These are phyloP conservation scores for Mollisiaceae sp. DNA, from an alignment of 2,329 filamentous ascomycete species.

Conservation along the genomic window DNA sequence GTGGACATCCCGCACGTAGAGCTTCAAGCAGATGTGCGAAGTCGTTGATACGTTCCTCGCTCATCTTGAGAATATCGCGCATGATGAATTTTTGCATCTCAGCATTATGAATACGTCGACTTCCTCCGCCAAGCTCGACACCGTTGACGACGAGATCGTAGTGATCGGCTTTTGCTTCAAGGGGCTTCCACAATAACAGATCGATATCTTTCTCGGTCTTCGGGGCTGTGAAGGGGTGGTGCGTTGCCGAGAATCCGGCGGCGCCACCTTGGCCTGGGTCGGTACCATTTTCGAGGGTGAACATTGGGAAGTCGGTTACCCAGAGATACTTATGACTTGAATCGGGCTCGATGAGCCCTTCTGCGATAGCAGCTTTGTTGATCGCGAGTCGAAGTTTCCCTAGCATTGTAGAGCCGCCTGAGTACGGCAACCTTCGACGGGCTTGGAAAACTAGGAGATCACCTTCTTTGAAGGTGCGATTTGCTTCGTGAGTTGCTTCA, in stretches of 20 bases:
- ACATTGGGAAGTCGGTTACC: constrained; percentile 91
- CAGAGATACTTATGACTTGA: constrained; percentile 72
- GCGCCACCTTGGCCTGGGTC: constrained; percentile 72
- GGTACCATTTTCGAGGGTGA: constrained; percentile 70
- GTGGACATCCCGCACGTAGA: constrained; percentile 84
- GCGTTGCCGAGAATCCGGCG: constrained; percentile 83
- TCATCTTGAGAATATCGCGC: constrained; percentile 73
- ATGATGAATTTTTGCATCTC: constrained; percentile 85
- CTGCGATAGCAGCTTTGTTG: constrained; percentile 37
- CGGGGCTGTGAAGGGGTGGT: constrained; percentile 95
- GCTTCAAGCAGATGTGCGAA: constrained; percentile 87
- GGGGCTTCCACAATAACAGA: constrained; percentile 72
- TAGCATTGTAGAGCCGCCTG: constrained; percentile 71
- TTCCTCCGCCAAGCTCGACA: constrained; percentile 91
- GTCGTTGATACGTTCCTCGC: constrained; percentile 69
- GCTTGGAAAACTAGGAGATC: constrained; percentile 85
- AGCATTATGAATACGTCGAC: constrained; percentile 86
- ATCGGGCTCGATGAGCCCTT: constrained; percentile 35
- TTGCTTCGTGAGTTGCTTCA: constrained; percentile 43
- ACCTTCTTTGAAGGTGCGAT: constrained; percentile 59
- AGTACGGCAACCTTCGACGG: constrained; percentile 64
- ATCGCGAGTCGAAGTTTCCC: constrained; percentile 41
- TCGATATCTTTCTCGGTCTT: constrained; percentile 74
- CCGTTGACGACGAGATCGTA: constrained; percentile 98
- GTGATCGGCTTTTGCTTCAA: constrained; percentile 79